Evolutionary conservation across 352 stramenopile genomes (phyloP), one percentile per base, ranked within the genome.

Genomic region (Pythium diclinum): DNA sequence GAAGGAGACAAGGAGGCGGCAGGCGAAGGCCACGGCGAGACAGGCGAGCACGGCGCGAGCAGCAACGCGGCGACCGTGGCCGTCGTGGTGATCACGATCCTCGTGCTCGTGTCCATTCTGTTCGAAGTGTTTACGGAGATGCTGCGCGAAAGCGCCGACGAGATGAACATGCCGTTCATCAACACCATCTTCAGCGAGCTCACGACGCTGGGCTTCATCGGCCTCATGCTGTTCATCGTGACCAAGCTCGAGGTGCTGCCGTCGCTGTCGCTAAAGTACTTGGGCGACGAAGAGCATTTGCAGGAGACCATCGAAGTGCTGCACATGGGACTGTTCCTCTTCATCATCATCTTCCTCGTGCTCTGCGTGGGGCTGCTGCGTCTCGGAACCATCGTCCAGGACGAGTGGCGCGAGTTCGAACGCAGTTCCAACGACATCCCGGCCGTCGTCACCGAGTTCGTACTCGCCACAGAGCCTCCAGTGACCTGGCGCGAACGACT

Each of bases 291-390:
- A 3, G 64, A 71, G 3, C 73, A 90, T 65, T 68, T 92, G 13
- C 79, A 87, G 46, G 83, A 90, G 68, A 89, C 81, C 52, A 85
- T 92, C 56, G 83, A 92, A 46, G 67, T 77, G 63, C 71, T 92
- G n/a, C 83, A 92, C 56, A 89, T 92, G 81, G 81, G 74, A 4
- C 70, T 92, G n/a, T 92, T 92, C 65, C 77, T 90, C 59, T 92
- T 92, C 68, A 84, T 92, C 55, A 61, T 90, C 66, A 89, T 90
- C 67, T 92, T 92, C 66, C 72, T 92, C 33, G 72, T 88, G 33
- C 72, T 92, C 16, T 90, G 83, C 67, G 74, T 77, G 16, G 76
- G 67, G 2, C 63, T 90, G 32, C 73, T 92, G 34, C 78, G 76
- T n/a, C 74, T 90, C n/a, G 81, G 83, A 8, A 77, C 79, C 55